Conservation (phyloP, 306 rosid genomes). For the Mucuna pruriens region DNA sequence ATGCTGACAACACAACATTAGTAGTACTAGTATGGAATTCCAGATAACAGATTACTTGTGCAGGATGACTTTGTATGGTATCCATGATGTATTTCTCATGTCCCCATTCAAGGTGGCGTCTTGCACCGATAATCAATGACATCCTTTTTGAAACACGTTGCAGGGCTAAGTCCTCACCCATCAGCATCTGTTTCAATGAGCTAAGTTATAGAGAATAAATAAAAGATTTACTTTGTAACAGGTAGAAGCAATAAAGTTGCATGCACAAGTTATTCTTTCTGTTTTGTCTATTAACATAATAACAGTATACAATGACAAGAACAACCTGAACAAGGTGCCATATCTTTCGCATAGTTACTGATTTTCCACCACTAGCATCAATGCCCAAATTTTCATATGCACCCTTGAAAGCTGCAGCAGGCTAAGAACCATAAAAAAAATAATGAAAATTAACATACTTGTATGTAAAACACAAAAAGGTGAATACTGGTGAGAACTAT, state of each 20-base stretch:
- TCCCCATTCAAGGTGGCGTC: conserved; percentile 95
- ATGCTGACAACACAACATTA: conserved; percentile 6
- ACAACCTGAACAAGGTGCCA: conserved; percentile 96
- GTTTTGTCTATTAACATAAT: conserved; percentile 23
- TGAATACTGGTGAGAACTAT: neutral
- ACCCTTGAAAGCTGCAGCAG: conserved; percentile 83
- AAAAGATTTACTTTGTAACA: conserved; percentile 32
- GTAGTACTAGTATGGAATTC: conserved; percentile 14
- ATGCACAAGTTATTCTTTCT: conserved; percentile 18
- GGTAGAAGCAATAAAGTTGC: conserved; percentile 31
- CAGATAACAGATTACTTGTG: conserved; percentile 66
- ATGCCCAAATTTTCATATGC: conserved; percentile 83
- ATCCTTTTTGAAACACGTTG: conserved; percentile 74
- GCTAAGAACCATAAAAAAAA: conserved; percentile 50
- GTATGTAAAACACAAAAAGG: conserved; percentile 11
- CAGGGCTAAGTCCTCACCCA: conserved; percentile 64
- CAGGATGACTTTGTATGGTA: conserved; percentile 96
- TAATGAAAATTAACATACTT: conserved; percentile 7
- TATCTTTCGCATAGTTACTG: conserved; percentile 89
- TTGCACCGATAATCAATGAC: conserved; percentile 87
- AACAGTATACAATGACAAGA: conserved; percentile 25
- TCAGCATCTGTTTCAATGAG: conserved; percentile 63
- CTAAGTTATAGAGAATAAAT: conserved; percentile 37
- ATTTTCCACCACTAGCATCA: conserved; percentile 85
- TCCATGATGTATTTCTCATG: conserved; percentile 93